These are phyloP conservation scores for Hordeum vulgare DNA, from an alignment of 176 grass and related monocot species.

Conservation along the genomic window DNA sequence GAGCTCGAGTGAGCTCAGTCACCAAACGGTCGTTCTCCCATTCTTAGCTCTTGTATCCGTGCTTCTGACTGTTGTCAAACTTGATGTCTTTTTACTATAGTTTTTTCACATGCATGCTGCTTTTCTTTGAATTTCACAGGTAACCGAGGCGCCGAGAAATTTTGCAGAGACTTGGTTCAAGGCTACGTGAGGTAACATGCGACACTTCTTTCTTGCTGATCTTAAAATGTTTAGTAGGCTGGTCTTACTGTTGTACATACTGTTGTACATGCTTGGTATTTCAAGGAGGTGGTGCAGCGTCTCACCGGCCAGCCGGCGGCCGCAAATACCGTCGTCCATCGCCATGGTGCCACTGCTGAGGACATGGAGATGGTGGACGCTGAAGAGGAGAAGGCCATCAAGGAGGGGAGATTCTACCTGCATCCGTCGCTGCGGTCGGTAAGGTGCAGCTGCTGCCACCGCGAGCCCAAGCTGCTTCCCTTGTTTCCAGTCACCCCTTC, in stretches of 20 bases:
- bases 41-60: not conserved
- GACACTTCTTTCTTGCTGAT: not conserved
- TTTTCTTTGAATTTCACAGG: not conserved
- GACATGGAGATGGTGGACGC: not conserved
- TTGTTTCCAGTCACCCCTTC: constrained; percentile 15
- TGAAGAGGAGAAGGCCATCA: constrained; percentile 31
- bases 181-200: not conserved
- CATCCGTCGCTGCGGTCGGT: not conserved
- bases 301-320: constrained; percentile 12
- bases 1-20: too few relatives aligned
- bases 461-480: constrained; percentile 13
- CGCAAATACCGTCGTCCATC: not conserved
- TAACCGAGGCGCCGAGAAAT: not conserved
- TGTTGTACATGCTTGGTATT: too few relatives aligned
- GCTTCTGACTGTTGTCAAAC: not conserved
- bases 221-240: not conserved
- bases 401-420: constrained; percentile 30
- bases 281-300: constrained; percentile 38
- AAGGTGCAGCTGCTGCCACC: not conserved
- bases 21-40: too few relatives aligned
- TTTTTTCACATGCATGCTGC: not conserved
- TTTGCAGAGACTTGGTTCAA: not conserved
- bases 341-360: not conserved
- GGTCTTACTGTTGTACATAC: not conserved
- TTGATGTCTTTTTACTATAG: not conserved